Percentiles rank a stretch among this genome's conserved stretches.
Evolutionary conservation across 2,329 filamentous ascomycete genomes (phyloP).

Genomic region (Sarocladiaceae sp.): DNA sequence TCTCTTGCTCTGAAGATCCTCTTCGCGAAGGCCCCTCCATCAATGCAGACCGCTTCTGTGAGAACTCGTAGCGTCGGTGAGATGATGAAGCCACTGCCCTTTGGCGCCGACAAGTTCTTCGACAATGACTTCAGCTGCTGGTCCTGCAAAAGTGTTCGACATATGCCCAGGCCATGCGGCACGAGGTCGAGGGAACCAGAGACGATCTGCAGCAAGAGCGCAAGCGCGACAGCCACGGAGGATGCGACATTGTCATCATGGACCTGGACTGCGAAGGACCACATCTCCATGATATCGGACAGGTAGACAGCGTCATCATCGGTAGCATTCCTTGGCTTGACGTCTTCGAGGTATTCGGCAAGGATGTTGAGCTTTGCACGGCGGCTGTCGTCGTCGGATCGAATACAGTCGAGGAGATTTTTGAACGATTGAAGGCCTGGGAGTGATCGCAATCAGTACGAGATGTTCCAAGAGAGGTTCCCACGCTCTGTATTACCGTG

Average conservation of each 20-base stretch:
- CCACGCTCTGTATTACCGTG: conserved; percentile 55
- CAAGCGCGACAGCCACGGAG: conserved; percentile 71
- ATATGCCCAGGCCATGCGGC: conserved; percentile 69
- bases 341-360: conserved; percentile 58
- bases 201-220: conserved; percentile 72
- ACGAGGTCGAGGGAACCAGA: conserved; percentile 69
- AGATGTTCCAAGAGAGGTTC: background rate
- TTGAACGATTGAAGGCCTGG: conserved; percentile 64
- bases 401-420: conserved; percentile 60
- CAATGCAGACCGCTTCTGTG: conserved; percentile 76
- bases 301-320: conserved; percentile 54
- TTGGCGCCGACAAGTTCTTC: conserved; percentile 70
- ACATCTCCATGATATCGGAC: conserved; percentile 76
- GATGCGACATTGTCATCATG: conserved; percentile 79
- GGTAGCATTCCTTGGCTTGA: conserved; percentile 39
- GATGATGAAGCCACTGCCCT: conserved; percentile 80
- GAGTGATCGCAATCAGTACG: conserved; percentile 4
- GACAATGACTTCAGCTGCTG: conserved; percentile 75
- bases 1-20: conserved; percentile 72
- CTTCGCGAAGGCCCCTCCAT: conserved; percentile 75
- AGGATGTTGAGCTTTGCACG: conserved; percentile 50
- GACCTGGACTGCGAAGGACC: conserved; percentile 73
- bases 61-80: conserved; percentile 82
- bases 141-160: conserved; percentile 74
- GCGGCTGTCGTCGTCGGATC: conserved; percentile 38